Evolutionary conservation across 768 basidiomycete species (phyloP).

Genomic region (Hericium alpestre): DNA sequence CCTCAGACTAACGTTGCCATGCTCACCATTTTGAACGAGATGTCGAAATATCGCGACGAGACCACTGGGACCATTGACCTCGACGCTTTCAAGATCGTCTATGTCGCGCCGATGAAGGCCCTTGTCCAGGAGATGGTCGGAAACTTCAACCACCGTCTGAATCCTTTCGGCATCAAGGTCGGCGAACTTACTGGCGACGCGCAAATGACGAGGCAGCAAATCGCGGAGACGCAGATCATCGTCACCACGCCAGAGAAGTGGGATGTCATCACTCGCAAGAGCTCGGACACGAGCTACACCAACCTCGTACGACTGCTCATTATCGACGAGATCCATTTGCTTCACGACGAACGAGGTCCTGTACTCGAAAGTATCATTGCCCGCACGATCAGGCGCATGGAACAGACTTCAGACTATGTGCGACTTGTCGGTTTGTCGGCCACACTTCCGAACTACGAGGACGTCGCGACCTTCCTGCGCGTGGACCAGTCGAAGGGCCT

Average conservation of each 20-base stretch:
- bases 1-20: constrained; percentile 93
- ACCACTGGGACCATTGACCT: constrained; percentile 72
- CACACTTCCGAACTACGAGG: constrained; percentile 96
- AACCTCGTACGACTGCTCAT: constrained; percentile 94
- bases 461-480: constrained; percentile 93
- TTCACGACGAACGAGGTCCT: constrained; percentile 97
- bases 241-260: constrained; percentile 99
- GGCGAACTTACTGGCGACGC: constrained; percentile 95
- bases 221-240: constrained; percentile 93
- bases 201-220: constrained; percentile 97
- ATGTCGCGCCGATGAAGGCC: constrained; percentile 98
- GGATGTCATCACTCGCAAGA: constrained; percentile 98
- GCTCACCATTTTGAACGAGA: constrained; percentile 85
- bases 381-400: constrained; percentile 85
- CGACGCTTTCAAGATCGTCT: constrained; percentile 90
- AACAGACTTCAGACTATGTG: constrained; percentile 87
- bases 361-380: constrained; percentile 88
- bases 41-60: constrained; percentile 80
- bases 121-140: constrained; percentile 98
- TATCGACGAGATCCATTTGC: constrained; percentile 94
- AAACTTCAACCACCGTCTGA: constrained; percentile 76
- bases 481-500: constrained; percentile 87
- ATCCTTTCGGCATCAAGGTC: constrained; percentile 65
- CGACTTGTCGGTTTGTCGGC: constrained; percentile 93
- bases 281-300: constrained; percentile 92